Percentiles rank a stretch among this genome's conserved stretches.
These are phyloP conservation scores for Colletotrichum paranaense DNA, from an alignment of 2,329 filamentous ascomycete genomes.

Conservation along the genomic window DNA sequence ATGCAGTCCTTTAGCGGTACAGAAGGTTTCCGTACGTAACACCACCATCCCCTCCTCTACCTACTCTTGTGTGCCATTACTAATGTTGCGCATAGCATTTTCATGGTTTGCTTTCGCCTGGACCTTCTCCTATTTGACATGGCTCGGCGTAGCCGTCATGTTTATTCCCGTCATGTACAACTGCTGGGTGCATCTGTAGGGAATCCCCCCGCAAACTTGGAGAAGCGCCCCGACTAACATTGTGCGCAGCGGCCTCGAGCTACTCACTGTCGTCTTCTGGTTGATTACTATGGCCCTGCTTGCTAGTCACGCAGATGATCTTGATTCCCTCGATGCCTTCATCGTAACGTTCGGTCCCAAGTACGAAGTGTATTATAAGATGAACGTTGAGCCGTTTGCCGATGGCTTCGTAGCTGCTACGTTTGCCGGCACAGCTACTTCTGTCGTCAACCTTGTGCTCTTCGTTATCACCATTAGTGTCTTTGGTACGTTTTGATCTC, in stretches of 20 bases:
- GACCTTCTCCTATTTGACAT: slow-evolving; percentile 36
- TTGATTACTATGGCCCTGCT: slow-evolving; percentile 35
- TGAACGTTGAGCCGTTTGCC: slow-evolving; percentile 30
- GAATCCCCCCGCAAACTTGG: not conserved
- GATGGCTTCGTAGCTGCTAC: slow-evolving; percentile 35
- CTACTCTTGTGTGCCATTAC: not conserved
- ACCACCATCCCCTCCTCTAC: not conserved
- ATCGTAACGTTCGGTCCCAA: slow-evolving; percentile 32
- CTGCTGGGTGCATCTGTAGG: slow-evolving; percentile 38
- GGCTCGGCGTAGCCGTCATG: slow-evolving; percentile 33
- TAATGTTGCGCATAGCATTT: slow-evolving; percentile 26
- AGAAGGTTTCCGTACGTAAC: slow-evolving; percentile 37
- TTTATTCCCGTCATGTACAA: slow-evolving; percentile 38
- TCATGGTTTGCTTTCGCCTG: slow-evolving; percentile 37
- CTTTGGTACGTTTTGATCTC: slow-evolving; percentile 22
- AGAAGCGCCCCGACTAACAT: not conserved
- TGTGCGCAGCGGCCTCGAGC: slow-evolving; percentile 28
- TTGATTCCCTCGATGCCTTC: slow-evolving; percentile 35
- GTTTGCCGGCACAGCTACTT: slow-evolving; percentile 33
- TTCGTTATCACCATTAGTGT: slow-evolving; percentile 34
- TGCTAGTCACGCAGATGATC: slow-evolving; percentile 36
- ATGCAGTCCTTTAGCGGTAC: slow-evolving; percentile 35
- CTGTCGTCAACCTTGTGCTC: slow-evolving; percentile 32
- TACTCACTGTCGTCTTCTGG: slow-evolving; percentile 37
- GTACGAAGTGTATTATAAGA: slow-evolving; percentile 35